Evolutionary conservation across 805 yeast genomes (phyloP).

Genomic region (Yarrowia keelungensis): DNA sequence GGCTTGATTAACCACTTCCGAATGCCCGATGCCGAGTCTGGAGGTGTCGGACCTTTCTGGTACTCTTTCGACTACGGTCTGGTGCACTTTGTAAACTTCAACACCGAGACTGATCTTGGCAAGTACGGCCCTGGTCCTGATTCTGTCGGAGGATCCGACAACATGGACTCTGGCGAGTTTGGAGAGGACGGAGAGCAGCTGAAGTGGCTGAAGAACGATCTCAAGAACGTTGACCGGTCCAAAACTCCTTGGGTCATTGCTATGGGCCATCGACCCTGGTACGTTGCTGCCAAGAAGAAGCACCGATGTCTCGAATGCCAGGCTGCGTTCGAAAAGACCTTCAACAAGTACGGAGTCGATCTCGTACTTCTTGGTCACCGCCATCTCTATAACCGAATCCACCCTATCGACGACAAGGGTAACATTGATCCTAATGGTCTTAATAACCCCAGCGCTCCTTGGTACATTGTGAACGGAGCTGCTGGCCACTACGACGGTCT

Average conservation of each 20-base stretch:
- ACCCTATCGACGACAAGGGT: conserved; percentile 43
- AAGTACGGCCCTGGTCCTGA: conserved; percentile 43
- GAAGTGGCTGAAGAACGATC: conserved; percentile 47
- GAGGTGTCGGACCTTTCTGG: conserved; percentile 48
- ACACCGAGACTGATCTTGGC: conserved; percentile 49
- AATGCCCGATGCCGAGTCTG: conserved; percentile 48
- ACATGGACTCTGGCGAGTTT: conserved; percentile 39
- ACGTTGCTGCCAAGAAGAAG: conserved; percentile 44
- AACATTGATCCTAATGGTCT: conserved; percentile 46
- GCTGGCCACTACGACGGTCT: conserved; percentile 49
- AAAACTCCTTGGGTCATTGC: conserved; percentile 47
- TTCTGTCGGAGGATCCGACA: conserved; percentile 37
- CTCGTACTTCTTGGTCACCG: conserved; percentile 45
- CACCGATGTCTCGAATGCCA: conserved; percentile 43
- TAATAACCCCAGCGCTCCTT: conserved; percentile 47
- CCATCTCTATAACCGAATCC: conserved; percentile 46
- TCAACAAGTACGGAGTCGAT: conserved; percentile 45
- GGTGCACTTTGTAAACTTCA: conserved; percentile 48
- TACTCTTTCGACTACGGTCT: conserved; percentile 49
- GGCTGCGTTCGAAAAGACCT: conserved; percentile 44
- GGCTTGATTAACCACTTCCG: conserved; percentile 46
- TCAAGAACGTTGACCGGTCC: conserved; percentile 46
- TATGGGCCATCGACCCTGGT: conserved; percentile 50
- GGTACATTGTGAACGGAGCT: conserved; percentile 49
- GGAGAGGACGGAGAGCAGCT: conserved; percentile 44